Evolutionary conservation across 345 rosid species (phyloP).

Genomic region (Aethionema arabicum): DNA sequence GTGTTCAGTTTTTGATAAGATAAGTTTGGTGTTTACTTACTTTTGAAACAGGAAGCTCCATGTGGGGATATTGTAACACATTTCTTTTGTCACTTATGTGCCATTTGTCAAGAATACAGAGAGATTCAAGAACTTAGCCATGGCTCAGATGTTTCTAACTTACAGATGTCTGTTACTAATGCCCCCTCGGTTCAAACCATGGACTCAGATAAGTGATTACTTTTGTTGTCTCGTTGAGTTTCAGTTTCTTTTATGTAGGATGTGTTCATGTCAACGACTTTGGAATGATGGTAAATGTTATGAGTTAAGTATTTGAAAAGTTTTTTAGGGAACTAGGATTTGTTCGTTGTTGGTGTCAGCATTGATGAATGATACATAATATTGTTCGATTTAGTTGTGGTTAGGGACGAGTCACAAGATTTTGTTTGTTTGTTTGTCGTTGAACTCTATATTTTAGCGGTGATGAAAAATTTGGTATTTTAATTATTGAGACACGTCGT

Average conservation of each 20-base stretch:
- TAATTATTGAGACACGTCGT: too few relatives aligned
- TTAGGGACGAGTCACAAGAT: too few relatives aligned
- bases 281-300: slow-evolving; percentile 23
- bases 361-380: too few relatives aligned
- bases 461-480: too few relatives aligned
- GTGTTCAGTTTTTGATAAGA: neutral
- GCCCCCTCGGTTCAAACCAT: slow-evolving; percentile 63
- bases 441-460: too few relatives aligned
- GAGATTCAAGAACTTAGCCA: slow-evolving; percentile 65
- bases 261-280: slow-evolving; percentile 9
- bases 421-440: too few relatives aligned
- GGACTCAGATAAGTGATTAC: slow-evolving; percentile 42
- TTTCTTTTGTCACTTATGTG: slow-evolving; percentile 89
- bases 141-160: slow-evolving; percentile 39
- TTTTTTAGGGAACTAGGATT: too few relatives aligned
- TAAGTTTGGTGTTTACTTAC: neutral
- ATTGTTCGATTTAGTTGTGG: too few relatives aligned
- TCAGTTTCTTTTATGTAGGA: neutral
- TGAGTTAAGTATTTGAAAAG: neutral
- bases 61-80: slow-evolving; percentile 81
- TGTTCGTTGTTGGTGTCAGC: too few relatives aligned
- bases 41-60: slow-evolving; percentile 72
- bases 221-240: neutral
- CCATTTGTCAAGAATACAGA: slow-evolving; percentile 87
- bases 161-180: slow-evolving; percentile 46